Conservation (phyloP, 768 basidiomycete species). For the Mycena maculata region DNA sequence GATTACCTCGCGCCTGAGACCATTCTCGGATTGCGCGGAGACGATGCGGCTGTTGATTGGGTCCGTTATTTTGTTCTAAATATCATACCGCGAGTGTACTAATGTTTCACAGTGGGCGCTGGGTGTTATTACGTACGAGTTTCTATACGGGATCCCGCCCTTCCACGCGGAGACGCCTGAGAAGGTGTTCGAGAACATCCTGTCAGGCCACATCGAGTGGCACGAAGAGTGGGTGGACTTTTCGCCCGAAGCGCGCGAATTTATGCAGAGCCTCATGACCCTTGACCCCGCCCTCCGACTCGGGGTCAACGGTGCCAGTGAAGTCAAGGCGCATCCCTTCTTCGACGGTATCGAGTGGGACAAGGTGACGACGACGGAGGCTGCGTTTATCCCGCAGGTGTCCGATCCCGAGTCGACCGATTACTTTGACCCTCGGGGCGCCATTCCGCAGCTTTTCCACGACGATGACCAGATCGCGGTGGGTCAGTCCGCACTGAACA, state of each 20-base stretch:
- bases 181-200: slow-evolving; percentile 97
- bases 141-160: slow-evolving; percentile 95
- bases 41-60: slow-evolving; percentile 98
- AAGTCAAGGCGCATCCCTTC: slow-evolving; percentile 94
- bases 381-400: slow-evolving; percentile 95
- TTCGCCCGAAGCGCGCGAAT: slow-evolving; percentile 87
- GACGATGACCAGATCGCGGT: slow-evolving; percentile 81
- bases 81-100: not conserved
- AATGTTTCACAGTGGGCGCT: slow-evolving; percentile 86
- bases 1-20: slow-evolving; percentile 98
- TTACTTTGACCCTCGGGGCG: slow-evolving; percentile 97
- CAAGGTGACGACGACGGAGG: slow-evolving; percentile 86
- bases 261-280: slow-evolving; percentile 89
- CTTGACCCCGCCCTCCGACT: slow-evolving; percentile 83
- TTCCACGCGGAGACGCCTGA: slow-evolving; percentile 98
- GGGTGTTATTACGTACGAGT: slow-evolving; percentile 98
- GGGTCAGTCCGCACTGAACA: slow-evolving; percentile 60
- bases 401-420: slow-evolving; percentile 99
- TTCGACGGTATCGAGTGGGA: slow-evolving; percentile 94
- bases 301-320: slow-evolving; percentile 88
- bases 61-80: slow-evolving; percentile 58
- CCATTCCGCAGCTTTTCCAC: slow-evolving; percentile 89
- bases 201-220: slow-evolving; percentile 95
- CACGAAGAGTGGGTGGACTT: slow-evolving; percentile 93
- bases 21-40: slow-evolving; percentile 93